These are phyloP conservation scores for Otatea glauca DNA, from an alignment of 176 grass and related monocot genomes.

Conservation along the genomic window DNA sequence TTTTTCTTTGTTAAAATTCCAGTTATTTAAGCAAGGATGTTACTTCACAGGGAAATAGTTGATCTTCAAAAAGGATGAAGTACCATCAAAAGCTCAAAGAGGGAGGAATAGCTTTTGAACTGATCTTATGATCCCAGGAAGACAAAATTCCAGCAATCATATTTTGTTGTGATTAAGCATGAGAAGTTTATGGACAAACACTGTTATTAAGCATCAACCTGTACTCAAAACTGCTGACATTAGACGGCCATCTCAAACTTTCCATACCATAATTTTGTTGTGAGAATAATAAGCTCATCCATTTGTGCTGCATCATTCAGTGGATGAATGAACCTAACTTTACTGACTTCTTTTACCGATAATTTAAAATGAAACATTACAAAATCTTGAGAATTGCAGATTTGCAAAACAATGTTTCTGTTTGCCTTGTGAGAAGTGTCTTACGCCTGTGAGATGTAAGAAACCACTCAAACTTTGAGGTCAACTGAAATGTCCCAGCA, in stretches of 20 bases:
- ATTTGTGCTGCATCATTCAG: neutral
- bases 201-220: constrained; percentile 38
- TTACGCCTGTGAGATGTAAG: constrained; percentile 29
- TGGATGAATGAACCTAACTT: constrained; percentile 38
- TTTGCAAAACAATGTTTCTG: constrained; percentile 1
- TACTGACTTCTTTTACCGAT: neutral
- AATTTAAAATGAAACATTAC: constrained; percentile 16
- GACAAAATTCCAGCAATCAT: constrained; percentile 77
- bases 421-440: constrained; percentile 29
- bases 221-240: neutral
- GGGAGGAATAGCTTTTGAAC: too few species aligned
- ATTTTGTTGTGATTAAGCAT: too few species aligned
- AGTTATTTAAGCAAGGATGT: too few species aligned
- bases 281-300: constrained; percentile 28
- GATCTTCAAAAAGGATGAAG: too few species aligned
- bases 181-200: constrained; percentile 74
- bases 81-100: too few species aligned
- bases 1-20: too few species aligned
- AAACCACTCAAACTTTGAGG: constrained; percentile 31
- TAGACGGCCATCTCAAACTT: neutral
- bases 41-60: too few species aligned
- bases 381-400: constrained; percentile 11
- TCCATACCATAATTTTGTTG: neutral
- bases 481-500: constrained; percentile 1
- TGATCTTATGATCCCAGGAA: constrained; percentile 47